phyloP scores from a whole-genome alignment of 2,329 filamentous ascomycete genomes.

The Ophiostoma angusticollis region DNA sequence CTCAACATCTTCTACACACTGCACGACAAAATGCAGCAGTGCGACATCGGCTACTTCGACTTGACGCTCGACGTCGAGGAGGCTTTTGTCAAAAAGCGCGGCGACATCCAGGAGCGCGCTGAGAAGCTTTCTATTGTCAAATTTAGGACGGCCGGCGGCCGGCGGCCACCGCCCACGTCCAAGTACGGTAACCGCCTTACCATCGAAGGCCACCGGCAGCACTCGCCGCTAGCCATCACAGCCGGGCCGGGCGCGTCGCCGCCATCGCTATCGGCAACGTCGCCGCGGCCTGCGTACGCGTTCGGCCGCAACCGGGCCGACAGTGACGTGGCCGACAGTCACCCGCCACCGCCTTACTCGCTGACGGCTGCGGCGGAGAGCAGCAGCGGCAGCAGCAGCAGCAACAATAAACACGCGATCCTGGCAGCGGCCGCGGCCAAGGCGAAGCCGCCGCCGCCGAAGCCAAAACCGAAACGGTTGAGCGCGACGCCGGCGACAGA shows the following conservation, averaged over 20 bases:
- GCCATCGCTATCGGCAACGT: background rate
- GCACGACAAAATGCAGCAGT: slow-evolving; percentile 93
- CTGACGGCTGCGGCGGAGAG: too few relatives aligned
- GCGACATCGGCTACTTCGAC: slow-evolving; percentile 97
- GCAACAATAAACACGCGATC: slow-evolving; percentile 17
- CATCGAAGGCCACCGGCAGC: slow-evolving; percentile 33
- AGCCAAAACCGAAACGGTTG: slow-evolving; percentile 67
- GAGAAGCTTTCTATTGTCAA: slow-evolving; percentile 77
- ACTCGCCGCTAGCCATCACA: slow-evolving; percentile 36
- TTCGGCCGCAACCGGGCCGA: slow-evolving; percentile 12
- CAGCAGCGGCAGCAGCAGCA: slow-evolving; percentile 16
- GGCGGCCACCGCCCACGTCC: slow-evolving; percentile 37
- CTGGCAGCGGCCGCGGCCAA: slow-evolving; percentile 39
- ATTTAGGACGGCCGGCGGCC: slow-evolving; percentile 77
- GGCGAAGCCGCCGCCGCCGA: slow-evolving; percentile 59
- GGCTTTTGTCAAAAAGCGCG: slow-evolving; percentile 78
- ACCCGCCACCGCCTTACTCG: slow-evolving; percentile 62
- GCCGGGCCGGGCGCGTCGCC: slow-evolving; percentile 23
- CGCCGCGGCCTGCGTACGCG: background rate
- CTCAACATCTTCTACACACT: slow-evolving; percentile 98
- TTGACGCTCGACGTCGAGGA: slow-evolving; percentile 82
- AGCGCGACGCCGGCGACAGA: slow-evolving; percentile 54
- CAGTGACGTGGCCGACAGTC: slow-evolving; percentile 32
- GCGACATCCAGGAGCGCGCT: slow-evolving; percentile 71
- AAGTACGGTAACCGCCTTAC: slow-evolving; percentile 30